Conservation (phyloP, 768 basidiomycete genomes). For the Fomitopsis serialis region DNA sequence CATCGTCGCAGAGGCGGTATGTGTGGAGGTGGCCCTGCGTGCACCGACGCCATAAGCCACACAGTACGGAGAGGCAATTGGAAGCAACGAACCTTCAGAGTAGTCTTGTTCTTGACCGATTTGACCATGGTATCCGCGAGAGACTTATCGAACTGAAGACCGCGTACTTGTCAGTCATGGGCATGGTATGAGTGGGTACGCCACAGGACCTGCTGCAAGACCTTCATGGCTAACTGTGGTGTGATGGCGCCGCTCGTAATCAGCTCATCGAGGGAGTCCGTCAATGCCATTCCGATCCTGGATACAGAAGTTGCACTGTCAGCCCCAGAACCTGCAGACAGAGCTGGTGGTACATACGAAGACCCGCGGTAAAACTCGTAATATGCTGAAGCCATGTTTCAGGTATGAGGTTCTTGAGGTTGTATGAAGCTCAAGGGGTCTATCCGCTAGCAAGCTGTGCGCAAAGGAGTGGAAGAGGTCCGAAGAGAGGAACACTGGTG, state of each 20-base stretch:
- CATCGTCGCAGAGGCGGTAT: constrained; percentile 91
- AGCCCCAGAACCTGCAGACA: not conserved
- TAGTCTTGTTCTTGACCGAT: constrained; percentile 92
- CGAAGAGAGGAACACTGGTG: not conserved
- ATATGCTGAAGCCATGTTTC: constrained; percentile 71
- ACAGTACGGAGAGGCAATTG: not conserved
- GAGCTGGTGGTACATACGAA: constrained; percentile 51
- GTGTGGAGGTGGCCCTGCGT: constrained; percentile 79
- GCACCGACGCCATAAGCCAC: not conserved
- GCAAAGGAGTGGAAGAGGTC: not conserved
- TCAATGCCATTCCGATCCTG: constrained; percentile 95
- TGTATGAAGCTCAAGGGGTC: not conserved
- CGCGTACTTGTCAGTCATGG: not conserved
- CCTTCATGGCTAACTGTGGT: constrained; percentile 97
- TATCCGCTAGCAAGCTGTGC: not conserved
- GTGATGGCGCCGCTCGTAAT: constrained; percentile 96
- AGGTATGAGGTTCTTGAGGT: not conserved
- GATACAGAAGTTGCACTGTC: not conserved
- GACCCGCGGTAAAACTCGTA: constrained; percentile 92
- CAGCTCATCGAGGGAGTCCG: constrained; percentile 96
- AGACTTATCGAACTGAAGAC: constrained; percentile 86
- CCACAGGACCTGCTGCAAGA: constrained; percentile 83
- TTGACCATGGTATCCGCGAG: constrained; percentile 90
- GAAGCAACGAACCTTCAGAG: constrained; percentile 63
- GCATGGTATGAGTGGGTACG: not conserved